Evolutionary conservation across 371 early-diverging fungal species (phyloP).

Genomic region (Nosema muscidifuracis): DNA sequence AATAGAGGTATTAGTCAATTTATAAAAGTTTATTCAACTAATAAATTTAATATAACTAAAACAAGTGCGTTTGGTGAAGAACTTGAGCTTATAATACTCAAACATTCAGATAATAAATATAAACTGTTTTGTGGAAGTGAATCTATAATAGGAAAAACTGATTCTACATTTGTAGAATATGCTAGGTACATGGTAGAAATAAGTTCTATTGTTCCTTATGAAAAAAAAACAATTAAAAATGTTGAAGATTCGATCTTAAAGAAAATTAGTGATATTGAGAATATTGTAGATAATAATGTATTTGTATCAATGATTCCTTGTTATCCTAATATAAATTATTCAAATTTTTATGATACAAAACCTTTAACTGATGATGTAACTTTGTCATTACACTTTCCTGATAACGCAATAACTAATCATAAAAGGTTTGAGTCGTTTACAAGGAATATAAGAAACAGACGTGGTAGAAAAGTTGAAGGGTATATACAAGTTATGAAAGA

Average conservation of each 20-base stretch:
- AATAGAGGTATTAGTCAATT: constrained; percentile 51
- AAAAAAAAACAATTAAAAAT: background rate
- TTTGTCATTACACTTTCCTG: constrained; percentile 47
- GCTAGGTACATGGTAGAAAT: constrained; percentile 59
- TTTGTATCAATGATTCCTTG: constrained; percentile 14
- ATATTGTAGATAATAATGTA: constrained; percentile 1
- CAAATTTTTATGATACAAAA: constrained; percentile 7
- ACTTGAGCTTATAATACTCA: constrained; percentile 45
- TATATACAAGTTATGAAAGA: constrained; percentile 39
- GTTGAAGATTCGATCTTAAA: constrained; percentile 37
- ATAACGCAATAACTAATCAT: constrained; percentile 55
- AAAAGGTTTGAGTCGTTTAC: constrained; percentile 52
- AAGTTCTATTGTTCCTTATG: constrained; percentile 38
- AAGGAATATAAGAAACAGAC: constrained; percentile 54
- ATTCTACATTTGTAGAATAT: constrained; percentile 41
- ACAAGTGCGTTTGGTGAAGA: constrained; percentile 54
- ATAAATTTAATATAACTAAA: background rate
- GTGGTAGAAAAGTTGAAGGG: constrained; percentile 32
- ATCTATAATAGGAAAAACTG: background rate
- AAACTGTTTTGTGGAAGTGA: constrained; percentile 33
- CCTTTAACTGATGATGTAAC: constrained; percentile 36
- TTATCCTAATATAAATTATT: background rate
- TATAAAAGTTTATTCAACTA: constrained; percentile 35
- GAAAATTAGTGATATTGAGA: constrained; percentile 16
- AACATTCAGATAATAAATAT: constrained; percentile 12